Evolutionary conservation across 345 rosid species (phyloP).

Genomic region (Crucihimalaya himalaica): DNA sequence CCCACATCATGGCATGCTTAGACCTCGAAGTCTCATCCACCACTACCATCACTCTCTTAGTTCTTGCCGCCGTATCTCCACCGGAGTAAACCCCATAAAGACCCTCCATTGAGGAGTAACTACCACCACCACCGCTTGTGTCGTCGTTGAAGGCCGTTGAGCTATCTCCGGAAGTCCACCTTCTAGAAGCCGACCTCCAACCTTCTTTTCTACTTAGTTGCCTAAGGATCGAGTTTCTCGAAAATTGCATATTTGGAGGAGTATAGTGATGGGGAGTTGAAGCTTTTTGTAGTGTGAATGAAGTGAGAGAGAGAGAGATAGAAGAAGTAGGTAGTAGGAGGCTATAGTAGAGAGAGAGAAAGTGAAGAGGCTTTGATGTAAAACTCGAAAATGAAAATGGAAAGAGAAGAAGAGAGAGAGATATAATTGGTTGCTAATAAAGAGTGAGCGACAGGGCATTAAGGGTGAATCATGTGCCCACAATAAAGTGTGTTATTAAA

Average conservation of each 20-base stretch:
- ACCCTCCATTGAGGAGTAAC: constrained; percentile 61
- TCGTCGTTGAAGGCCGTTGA: constrained; percentile 34
- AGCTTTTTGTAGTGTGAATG: constrained; percentile 22
- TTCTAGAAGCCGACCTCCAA: constrained; percentile 58
- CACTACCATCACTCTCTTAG: constrained; percentile 90
- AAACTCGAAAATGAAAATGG: constrained; percentile 20
- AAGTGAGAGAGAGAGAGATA: constrained; percentile 22
- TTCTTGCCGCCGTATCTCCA: constrained; percentile 47
- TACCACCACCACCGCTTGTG: constrained; percentile 18
- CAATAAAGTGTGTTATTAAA: constrained; percentile 29
- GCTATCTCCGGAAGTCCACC: constrained; percentile 52
- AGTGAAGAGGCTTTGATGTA: constrained; percentile 21
- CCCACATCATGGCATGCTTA: constrained; percentile 98
- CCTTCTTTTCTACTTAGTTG: constrained; percentile 64
- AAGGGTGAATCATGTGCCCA: constrained; percentile 38
- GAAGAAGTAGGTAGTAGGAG: constrained; percentile 27
- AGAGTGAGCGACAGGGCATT: constrained; percentile 40
- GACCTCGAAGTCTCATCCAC: constrained; percentile 77
- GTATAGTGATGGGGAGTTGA: constrained; percentile 17
- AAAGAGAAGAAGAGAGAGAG: neutral
- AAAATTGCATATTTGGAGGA: constrained; percentile 31
- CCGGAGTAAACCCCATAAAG: constrained; percentile 36
- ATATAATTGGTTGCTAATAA: constrained; percentile 16
- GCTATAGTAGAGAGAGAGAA: constrained; percentile 5
- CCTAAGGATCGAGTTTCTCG: constrained; percentile 57